Percentiles rank a stretch among this genome's conserved stretches.
These are phyloP conservation scores for Pulveroboletus sp. DNA, from an alignment of 1,284 basidiomycete species.

Conservation along the genomic window DNA sequence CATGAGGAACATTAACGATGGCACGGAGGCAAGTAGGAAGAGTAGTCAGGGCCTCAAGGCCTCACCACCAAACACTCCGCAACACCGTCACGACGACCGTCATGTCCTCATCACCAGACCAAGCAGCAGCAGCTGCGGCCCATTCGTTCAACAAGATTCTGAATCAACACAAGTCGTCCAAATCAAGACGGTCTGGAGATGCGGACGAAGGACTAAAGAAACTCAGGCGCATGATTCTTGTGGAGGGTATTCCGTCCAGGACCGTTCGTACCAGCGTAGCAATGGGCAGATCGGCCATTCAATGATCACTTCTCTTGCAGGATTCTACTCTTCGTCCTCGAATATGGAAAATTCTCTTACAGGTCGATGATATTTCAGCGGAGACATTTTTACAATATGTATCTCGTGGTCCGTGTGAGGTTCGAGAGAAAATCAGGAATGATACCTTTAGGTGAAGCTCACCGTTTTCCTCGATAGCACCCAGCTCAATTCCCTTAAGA, in stretches of 20 bases:
- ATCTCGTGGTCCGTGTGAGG: slow-evolving; percentile 79
- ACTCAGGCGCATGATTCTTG: slow-evolving; percentile 79
- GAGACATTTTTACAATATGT: slow-evolving; percentile 83
- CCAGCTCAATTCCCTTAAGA: slow-evolving; percentile 45
- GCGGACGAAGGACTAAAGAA: slow-evolving; percentile 81
- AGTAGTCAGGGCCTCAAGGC: background rate
- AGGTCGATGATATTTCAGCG: slow-evolving; percentile 74
- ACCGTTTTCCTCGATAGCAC: background rate
- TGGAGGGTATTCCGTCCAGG: slow-evolving; percentile 82
- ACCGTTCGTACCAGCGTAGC: slow-evolving; percentile 43
- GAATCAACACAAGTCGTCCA: slow-evolving; percentile 65
- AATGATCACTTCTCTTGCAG: slow-evolving; percentile 39
- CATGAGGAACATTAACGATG: too few relatives aligned
- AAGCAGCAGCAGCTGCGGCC: slow-evolving; percentile 47
- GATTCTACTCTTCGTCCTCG: slow-evolving; percentile 75
- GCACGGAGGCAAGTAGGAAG: background rate
- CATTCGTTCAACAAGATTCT: slow-evolving; percentile 79
- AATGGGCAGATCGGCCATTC: background rate
- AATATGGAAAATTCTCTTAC: slow-evolving; percentile 91
- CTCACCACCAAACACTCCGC: slow-evolving; percentile 4
- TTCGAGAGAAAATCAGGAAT: slow-evolving; percentile 86
- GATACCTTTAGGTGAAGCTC: slow-evolving; percentile 70
- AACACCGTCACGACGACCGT: slow-evolving; percentile 4
- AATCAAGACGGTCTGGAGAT: slow-evolving; percentile 64
- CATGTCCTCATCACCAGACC: slow-evolving; percentile 30